Base-by-base conservation (phyloP, 768 basidiomycete genomes). In the Suillus weaverae region DNA sequence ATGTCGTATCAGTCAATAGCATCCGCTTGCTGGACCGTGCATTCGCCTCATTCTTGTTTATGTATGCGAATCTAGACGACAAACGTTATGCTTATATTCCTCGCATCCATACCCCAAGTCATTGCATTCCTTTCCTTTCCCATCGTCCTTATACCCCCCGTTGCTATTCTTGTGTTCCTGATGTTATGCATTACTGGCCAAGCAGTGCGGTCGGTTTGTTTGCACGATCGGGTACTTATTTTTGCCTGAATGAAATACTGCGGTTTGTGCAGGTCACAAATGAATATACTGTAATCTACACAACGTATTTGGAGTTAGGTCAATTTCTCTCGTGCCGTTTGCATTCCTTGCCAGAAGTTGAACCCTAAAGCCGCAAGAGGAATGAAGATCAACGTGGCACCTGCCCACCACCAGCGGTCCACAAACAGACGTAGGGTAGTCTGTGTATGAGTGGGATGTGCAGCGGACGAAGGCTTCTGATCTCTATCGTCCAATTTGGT, bases 401-500 rank as follows among this genome's bases (percentile, higher is more conserved):
- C 56, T 30, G 66, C 48, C 66, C 67, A 62, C 65, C 66, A 68
- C 63, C 65, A 64, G 20, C 50, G 62, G 16, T 3, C 18, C 10
- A 9, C 22, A 22, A 57, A 20, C 16, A 33, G 3, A 22, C 13
- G 38, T 30, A 30, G 39, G 38, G 57, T 32, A 41, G 57, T 20
- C 18, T 11, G 39, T 32, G 18, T 7, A 59, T 32, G 53, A 3
- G 54, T 35, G 20, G 59, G 13, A 4, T 60, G 68, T 39, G 36
- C 11, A 0, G 64, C 32, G 41, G 38, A 41, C 5, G 38, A 57
- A 16, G 26, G 20, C 16, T 18, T 68, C 3, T 32, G 11, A 11
- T 66, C 53, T 56, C 61, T 66, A 60, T 87, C 86, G 61, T 89
- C 86, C 9, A 89, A 76, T 59, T 80, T 82, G 13, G 89, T 86